These are phyloP conservation scores for Protomyces arabidopsidicola DNA, from an alignment of 1,139 yeast genomes.

Conservation along the genomic window DNA sequence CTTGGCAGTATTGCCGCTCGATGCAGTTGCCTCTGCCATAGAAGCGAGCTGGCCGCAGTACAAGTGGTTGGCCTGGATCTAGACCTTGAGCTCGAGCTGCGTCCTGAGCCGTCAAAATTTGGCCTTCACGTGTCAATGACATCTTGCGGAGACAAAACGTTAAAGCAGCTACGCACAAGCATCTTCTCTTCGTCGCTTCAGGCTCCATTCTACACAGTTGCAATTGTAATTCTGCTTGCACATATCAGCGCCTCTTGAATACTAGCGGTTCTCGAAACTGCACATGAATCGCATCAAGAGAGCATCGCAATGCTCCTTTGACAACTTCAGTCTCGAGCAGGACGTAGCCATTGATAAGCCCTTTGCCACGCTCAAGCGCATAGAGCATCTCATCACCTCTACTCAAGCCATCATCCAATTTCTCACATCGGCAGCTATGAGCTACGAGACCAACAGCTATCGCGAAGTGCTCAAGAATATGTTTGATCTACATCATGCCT, in stretches of 20 bases:
- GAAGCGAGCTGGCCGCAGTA: too few species aligned
- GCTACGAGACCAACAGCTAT: slow-evolving; percentile 18
- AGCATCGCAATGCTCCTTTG: slow-evolving; percentile 7
- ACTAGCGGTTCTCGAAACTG: neutral
- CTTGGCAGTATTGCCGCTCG: neutral
- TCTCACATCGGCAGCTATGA: slow-evolving; percentile 7
- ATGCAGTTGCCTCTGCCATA: too few species aligned
- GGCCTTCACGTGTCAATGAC: too few species aligned
- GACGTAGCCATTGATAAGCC: slow-evolving; percentile 3
- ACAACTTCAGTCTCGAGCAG: slow-evolving; percentile 13
- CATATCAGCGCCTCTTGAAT: too few species aligned
- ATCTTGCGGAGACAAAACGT: too few species aligned
- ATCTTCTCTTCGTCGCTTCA: too few species aligned
- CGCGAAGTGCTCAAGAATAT: slow-evolving; percentile 7
- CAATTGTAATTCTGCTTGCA: too few species aligned
- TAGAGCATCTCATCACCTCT: slow-evolving; percentile 9
- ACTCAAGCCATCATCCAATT: slow-evolving; percentile 21
- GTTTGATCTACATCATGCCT: neutral
- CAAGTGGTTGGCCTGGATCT: too few species aligned
- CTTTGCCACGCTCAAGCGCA: slow-evolving; percentile 4
- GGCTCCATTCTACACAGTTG: too few species aligned
- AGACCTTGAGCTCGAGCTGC: neutral
- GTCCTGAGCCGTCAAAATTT: neutral
- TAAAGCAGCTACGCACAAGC: too few species aligned
- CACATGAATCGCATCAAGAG: slow-evolving; percentile 27